These are phyloP conservation scores for Candida glucosophila DNA, from an alignment of 1,139 yeast species.

Conservation along the genomic window DNA sequence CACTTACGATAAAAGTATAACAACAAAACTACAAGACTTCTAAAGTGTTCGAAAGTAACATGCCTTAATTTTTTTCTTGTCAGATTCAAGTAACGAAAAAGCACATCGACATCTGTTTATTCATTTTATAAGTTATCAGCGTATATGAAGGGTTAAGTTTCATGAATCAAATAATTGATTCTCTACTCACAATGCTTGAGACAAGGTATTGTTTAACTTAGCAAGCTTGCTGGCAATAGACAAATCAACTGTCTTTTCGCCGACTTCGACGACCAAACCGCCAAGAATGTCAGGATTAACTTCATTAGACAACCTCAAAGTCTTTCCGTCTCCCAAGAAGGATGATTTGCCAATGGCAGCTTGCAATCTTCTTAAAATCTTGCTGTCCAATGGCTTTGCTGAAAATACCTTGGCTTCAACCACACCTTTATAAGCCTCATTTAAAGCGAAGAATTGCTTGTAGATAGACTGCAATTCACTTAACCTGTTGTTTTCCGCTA, in stretches of 20 bases:
- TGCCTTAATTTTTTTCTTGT: too few relatives aligned
- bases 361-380: slow-evolving; percentile 72
- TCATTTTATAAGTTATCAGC: too few relatives aligned
- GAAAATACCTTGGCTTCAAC: slow-evolving; percentile 93
- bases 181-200: slow-evolving; percentile 78
- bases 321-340: slow-evolving; percentile 79
- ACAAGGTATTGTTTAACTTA: slow-evolving; percentile 81
- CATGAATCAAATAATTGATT: too few relatives aligned
- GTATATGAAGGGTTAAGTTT: too few relatives aligned
- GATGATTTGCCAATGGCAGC: slow-evolving; percentile 68
- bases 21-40: too few relatives aligned
- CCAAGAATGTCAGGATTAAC: slow-evolving; percentile 91
- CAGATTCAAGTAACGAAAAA: too few relatives aligned
- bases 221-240: slow-evolving; percentile 78
- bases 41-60: too few relatives aligned
- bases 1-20: too few relatives aligned
- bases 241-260: slow-evolving; percentile 94
- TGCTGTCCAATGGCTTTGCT: slow-evolving; percentile 77
- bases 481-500: slow-evolving; percentile 95
- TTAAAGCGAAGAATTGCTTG: slow-evolving; percentile 65
- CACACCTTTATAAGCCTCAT: slow-evolving; percentile 85
- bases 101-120: too few relatives aligned
- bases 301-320: slow-evolving; percentile 73
- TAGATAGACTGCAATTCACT: slow-evolving; percentile 56
- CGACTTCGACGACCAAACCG: slow-evolving; percentile 93